These are phyloP conservation scores for Euptelea pleiosperma DNA, from an alignment of 164 flowering plant species.

Conservation along the genomic window DNA sequence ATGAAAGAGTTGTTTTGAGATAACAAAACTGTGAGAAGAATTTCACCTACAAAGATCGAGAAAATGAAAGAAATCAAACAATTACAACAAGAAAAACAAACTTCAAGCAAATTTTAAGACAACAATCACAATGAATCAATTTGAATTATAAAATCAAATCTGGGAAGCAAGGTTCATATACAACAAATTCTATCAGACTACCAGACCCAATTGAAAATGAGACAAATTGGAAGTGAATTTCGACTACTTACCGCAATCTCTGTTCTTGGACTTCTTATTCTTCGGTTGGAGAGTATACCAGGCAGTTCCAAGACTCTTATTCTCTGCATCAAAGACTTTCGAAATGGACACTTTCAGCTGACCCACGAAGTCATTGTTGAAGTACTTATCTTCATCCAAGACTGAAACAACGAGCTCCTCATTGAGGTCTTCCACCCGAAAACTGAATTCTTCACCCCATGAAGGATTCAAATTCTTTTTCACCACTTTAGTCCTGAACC, in stretches of 20 bases:
- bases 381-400: slow-evolving; percentile 84
- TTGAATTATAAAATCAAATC: no score
- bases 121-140: not conserved
- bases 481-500: slow-evolving; percentile 67
- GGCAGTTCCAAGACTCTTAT: slow-evolving; percentile 57
- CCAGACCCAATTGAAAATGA: not conserved
- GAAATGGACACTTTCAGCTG: slow-evolving; percentile 56
- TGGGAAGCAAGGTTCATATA: no score
- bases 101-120: not conserved
- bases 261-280: slow-evolving; percentile 67
- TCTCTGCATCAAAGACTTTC: slow-evolving; percentile 61
- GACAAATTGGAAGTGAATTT: not conserved
- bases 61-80: slow-evolving; percentile 4
- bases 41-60: slow-evolving; percentile 56
- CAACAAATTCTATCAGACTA: no score
- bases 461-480: slow-evolving; percentile 77
- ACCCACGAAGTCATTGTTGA: slow-evolving; percentile 83
- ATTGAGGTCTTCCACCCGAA: slow-evolving; percentile 75
- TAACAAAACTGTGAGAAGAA: slow-evolving; percentile 63
- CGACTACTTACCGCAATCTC: slow-evolving; percentile 61
- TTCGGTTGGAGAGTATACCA: slow-evolving; percentile 79
- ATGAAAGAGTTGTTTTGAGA: slow-evolving; percentile 38
- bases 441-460: slow-evolving; percentile 81
- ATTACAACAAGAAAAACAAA: not conserved
- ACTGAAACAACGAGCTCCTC: slow-evolving; percentile 69